phyloP scores from a whole-genome alignment of 2,329 filamentous ascomycete species.

The Lecanicillium sp. region DNA sequence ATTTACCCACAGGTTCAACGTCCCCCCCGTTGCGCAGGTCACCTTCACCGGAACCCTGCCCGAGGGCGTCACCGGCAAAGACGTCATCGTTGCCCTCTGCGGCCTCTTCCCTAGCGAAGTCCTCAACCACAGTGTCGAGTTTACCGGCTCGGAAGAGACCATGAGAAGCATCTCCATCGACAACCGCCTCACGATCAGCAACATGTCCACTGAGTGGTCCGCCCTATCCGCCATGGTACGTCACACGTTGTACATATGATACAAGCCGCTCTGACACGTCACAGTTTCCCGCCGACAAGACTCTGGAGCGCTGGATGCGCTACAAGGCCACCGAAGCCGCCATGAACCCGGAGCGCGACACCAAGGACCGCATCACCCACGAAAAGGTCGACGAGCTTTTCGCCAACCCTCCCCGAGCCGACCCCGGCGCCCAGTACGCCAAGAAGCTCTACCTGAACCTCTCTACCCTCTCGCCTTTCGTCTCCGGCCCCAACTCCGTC shows the following conservation, averaged over 20 bases:
- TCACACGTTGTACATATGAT: neutral
- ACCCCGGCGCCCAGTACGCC: conserved; percentile 69
- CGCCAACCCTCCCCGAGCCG: conserved; percentile 57
- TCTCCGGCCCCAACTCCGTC: conserved; percentile 82
- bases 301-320: conserved; percentile 64
- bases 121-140: conserved; percentile 86
- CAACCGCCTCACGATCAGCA: conserved; percentile 62
- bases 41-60: conserved; percentile 71
- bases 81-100: conserved; percentile 86
- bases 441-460: conserved; percentile 75
- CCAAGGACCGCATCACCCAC: conserved; percentile 59
- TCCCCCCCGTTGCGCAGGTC: conserved; percentile 77
- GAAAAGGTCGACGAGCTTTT: conserved; percentile 64
- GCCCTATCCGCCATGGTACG: conserved; percentile 40
- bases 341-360: conserved; percentile 46
- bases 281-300: conserved; percentile 66
- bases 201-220: conserved; percentile 78
- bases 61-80: conserved; percentile 80
- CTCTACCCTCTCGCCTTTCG: conserved; percentile 72
- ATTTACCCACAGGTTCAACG: conserved; percentile 63
- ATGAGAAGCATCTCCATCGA: conserved; percentile 66
- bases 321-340: conserved; percentile 65
- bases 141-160: conserved; percentile 73
- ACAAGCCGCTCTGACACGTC: conserved; percentile 24
- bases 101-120: conserved; percentile 85